phyloP scores from a whole-genome alignment of 345 rosid species.

The Eucalyptus tenuipes region DNA sequence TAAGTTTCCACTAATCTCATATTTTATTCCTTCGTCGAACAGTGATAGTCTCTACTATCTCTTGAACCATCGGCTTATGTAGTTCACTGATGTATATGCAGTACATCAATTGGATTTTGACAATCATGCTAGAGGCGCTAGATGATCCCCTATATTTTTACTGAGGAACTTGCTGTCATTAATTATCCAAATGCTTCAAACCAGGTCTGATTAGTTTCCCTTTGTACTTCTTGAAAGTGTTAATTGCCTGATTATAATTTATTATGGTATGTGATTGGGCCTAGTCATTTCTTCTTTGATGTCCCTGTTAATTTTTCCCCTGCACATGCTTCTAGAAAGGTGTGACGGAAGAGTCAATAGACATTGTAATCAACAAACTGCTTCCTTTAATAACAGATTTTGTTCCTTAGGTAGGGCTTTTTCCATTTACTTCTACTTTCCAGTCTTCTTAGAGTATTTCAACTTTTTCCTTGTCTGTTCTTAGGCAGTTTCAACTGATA shows the following conservation, averaged over 20 bases:
- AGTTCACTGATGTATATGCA: slow-evolving; percentile 5
- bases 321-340: slow-evolving; percentile 17
- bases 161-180: slow-evolving; percentile 28
- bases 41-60: neutral
- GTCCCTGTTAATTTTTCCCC: neutral
- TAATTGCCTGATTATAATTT: neutral
- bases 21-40: neutral
- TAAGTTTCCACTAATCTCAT: neutral
- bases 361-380: slow-evolving; percentile 32
- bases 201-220: slow-evolving; percentile 17
- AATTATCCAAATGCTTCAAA: slow-evolving; percentile 26
- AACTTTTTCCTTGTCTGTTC: neutral
- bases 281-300: neutral
- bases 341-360: slow-evolving; percentile 32
- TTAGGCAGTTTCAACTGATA: slow-evolving; percentile 23
- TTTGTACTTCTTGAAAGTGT: neutral
- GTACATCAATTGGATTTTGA: slow-evolving; percentile 37
- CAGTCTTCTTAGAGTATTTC: neutral
- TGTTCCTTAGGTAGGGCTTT: slow-evolving; percentile 15
- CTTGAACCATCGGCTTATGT: neutral
- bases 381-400: slow-evolving; percentile 20
- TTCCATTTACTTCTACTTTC: neutral
- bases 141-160: slow-evolving; percentile 27
- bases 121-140: slow-evolving; percentile 22
- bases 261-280: neutral